These are phyloP conservation scores for Groenewaldozyma auringiensis DNA, from an alignment of 1,139 yeast genomes.

Conservation along the genomic window DNA sequence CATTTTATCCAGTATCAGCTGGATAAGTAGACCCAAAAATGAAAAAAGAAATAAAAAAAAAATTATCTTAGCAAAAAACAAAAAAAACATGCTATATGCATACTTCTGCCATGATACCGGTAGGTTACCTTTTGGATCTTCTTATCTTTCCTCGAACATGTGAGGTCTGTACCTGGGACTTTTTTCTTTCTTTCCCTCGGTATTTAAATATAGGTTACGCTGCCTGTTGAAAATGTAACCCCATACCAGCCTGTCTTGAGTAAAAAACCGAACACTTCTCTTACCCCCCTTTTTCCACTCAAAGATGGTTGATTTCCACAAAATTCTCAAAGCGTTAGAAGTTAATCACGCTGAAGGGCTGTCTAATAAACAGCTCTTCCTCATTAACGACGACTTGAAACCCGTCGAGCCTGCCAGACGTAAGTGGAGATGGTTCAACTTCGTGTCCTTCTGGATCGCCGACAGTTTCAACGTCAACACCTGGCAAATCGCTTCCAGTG, in stretches of 20 bases:
- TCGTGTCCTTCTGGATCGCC: conserved; percentile 73
- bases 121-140: too few species aligned
- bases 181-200: too few species aligned
- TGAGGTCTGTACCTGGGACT: too few species aligned
- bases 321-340: conserved; percentile 13
- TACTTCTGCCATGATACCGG: too few species aligned
- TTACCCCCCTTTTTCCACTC: too few species aligned
- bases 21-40: too few species aligned
- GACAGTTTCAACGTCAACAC: conserved; percentile 84
- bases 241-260: neutral
- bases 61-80: too few species aligned
- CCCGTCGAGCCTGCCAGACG: conserved; percentile 64
- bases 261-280: neutral
- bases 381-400: conserved; percentile 63
- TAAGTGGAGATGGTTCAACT: conserved; percentile 77
- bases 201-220: conserved; percentile 1
- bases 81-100: too few species aligned
- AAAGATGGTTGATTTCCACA: neutral
- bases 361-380: conserved; percentile 22
- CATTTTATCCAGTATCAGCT: too few species aligned
- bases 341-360: conserved; percentile 19
- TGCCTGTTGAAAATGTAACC: conserved; percentile 1
- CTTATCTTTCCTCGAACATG: too few species aligned
- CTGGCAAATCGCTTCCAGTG: conserved; percentile 86
- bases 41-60: too few species aligned